Base-by-base conservation (phyloP, 805 yeast species). In the Schwanniomyces vanrijiae region DNA sequence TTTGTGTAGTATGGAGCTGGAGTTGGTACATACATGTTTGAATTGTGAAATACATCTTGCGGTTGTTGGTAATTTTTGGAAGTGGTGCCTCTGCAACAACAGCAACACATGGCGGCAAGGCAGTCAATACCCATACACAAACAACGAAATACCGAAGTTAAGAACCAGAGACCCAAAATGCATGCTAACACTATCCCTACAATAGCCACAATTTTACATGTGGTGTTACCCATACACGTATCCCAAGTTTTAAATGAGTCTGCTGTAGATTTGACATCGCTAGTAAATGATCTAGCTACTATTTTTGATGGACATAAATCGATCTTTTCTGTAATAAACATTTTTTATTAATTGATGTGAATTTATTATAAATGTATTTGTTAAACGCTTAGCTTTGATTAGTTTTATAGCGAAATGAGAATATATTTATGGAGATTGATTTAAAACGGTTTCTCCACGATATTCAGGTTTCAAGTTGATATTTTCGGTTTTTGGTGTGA, bases 191-290 rank as follows among this genome's bases (percentile, higher is more conserved):
- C 80, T 3, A 87, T 84, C 2, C 87, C 85, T 11, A 86, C 88
- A 38, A 88, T 87, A 3, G 88, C 91, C 18, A 85, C 79, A 47
- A 87, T 80, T 59, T 88, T 88, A 65, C 96, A 88, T 40, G 83
- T 73, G 39, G 68, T 82, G 63, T 86, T 85, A 58, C 77, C 85
- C 92, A 86, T 87, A 66, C 96, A 88, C 2, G 88, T 79, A 59
- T 84, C 81, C 94, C 95, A 88, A 44, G 62, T 54, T 58, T 73
- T 79, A 71, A 85, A 85, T 5, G 86, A 58, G 14, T 83, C 82
- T 14, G 74, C 75, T 4, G 75, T 70, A 28, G 65, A 48, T 18
- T 46, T 56, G 38, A 65, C 65, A 35, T 61, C 65, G 2, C 37
- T 31, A 4, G 41, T n/a, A 18, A 45, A 33, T 2, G 48, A 45